phyloP scores from a whole-genome alignment of 331 rosid genomes.

The Arachis monticola region DNA sequence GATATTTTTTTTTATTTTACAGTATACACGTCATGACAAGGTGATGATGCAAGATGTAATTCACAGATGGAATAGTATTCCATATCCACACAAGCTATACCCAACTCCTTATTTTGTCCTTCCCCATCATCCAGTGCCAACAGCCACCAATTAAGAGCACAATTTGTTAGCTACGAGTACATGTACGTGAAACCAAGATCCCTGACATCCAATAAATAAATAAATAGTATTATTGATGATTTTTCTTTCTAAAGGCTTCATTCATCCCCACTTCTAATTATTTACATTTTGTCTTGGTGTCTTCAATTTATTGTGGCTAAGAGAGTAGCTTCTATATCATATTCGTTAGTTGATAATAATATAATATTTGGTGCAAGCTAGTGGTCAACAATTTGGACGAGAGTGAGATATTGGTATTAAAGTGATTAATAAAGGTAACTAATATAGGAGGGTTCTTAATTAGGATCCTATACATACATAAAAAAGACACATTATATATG shows the following conservation, averaged over 20 bases:
- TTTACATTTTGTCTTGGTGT: slow-evolving; percentile 26
- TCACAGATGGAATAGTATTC: slow-evolving; percentile 41
- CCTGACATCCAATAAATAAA: slow-evolving; percentile 1
- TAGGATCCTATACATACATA: slow-evolving; percentile 20
- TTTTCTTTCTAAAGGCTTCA: slow-evolving; percentile 24
- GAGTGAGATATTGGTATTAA: slow-evolving; percentile 24
- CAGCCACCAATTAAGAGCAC: slow-evolving; percentile 23
- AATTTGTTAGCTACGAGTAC: slow-evolving; percentile 29
- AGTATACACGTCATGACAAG: slow-evolving; percentile 38
- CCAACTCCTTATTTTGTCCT: slow-evolving; percentile 28
- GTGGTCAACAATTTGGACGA: slow-evolving; percentile 17
- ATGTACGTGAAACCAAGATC: slow-evolving; percentile 19
- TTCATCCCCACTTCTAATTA: background rate
- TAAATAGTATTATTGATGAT: background rate
- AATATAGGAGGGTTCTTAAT: background rate
- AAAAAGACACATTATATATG: background rate
- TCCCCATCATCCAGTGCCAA: slow-evolving; percentile 13
- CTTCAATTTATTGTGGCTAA: slow-evolving; percentile 19
- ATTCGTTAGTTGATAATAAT: background rate
- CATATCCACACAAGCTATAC: background rate
- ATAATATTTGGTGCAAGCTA: slow-evolving; percentile 10
- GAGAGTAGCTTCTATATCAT: slow-evolving; percentile 15
- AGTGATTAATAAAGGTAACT: background rate
- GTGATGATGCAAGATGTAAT: slow-evolving; percentile 36
- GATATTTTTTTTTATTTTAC: slow-evolving; percentile 28